Percentiles rank a stretch among this genome's conserved stretches.
Evolutionary conservation across 176 grass and related monocot species (phyloP).

Genomic region (Lolium rigidum): DNA sequence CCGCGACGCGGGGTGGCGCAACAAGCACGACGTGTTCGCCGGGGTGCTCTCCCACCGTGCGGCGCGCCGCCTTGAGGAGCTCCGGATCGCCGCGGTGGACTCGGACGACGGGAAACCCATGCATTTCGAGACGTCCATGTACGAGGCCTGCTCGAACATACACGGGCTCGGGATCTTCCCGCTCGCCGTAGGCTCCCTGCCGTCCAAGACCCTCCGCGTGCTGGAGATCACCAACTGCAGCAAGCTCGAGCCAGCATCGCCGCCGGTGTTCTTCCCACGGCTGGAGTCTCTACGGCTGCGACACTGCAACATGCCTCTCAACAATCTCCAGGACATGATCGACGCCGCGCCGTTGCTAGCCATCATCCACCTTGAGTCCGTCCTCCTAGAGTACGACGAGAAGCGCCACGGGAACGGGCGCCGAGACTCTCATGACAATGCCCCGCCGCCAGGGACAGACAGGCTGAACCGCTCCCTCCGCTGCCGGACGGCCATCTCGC

Average conservation of each 20-base stretch:
- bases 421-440: not conserved
- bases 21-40: not conserved
- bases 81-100: not conserved
- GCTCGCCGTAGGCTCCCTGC: not conserved
- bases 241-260: not conserved
- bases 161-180: not conserved
- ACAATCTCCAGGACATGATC: not conserved
- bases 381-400: not conserved
- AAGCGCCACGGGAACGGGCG: not conserved
- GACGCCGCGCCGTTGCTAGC: not conserved
- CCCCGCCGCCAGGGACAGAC: not conserved
- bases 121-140: not conserved
- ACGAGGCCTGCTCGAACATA: not conserved
- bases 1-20: not conserved
- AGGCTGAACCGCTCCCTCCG: not conserved
- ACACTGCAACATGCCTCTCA: not conserved
- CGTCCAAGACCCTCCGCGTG: not conserved
- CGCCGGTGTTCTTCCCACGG: not conserved
- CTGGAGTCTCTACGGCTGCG: not conserved
- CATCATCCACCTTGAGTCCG: not conserved
- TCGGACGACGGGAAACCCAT: not conserved
- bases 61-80: not conserved
- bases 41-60: not conserved
- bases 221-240: slow-evolving; percentile 5
- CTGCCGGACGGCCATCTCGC: not conserved